These are phyloP conservation scores for Penicillium nucicola DNA, from an alignment of 495 filamentous ascomycete genomes.

Conservation along the genomic window DNA sequence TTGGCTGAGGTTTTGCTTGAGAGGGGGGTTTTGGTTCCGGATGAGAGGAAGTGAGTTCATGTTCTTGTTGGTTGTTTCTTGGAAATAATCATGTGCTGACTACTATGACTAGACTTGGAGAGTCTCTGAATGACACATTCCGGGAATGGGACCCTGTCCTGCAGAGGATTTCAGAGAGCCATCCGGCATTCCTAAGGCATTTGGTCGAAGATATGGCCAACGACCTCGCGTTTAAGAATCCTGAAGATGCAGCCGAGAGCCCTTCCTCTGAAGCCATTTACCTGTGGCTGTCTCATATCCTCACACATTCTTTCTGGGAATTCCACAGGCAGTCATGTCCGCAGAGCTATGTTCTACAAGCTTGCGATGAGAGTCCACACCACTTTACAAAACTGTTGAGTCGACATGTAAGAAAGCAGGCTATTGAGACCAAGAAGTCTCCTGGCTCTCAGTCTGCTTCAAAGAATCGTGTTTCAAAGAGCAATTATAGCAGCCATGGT, in stretches of 20 bases:
- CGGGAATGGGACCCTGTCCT: conserved; percentile 36
- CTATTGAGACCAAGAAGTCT: not conserved
- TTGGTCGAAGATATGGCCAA: conserved; percentile 37
- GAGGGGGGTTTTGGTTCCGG: conserved; percentile 24
- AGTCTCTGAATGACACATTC: conserved; percentile 27
- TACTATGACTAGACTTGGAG: conserved; percentile 27
- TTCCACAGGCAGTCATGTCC: conserved; percentile 25
- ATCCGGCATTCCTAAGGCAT: conserved; percentile 29
- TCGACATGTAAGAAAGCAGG: conserved; percentile 14
- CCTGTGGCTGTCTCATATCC: conserved; percentile 41
- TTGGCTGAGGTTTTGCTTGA: conserved; percentile 31
- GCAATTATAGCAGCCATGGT: not conserved
- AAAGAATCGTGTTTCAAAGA: conserved; percentile 1
- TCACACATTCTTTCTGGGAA: conserved; percentile 33
- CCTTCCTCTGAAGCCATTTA: conserved; percentile 29
- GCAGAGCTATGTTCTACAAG: conserved; percentile 28
- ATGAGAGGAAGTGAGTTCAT: conserved; percentile 30
- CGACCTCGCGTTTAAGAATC: conserved; percentile 23
- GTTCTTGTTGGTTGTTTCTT: too few relatives aligned
- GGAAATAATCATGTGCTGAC: conserved; percentile 4
- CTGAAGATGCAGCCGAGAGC: conserved; percentile 15
- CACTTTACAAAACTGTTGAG: conserved; percentile 30
- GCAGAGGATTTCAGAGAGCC: conserved; percentile 26
- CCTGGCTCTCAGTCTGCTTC: not conserved
- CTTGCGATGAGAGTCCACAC: conserved; percentile 31